Evolutionary conservation across 805 yeast genomes (phyloP).

Genomic region (Wickerhamiella cacticola): DNA sequence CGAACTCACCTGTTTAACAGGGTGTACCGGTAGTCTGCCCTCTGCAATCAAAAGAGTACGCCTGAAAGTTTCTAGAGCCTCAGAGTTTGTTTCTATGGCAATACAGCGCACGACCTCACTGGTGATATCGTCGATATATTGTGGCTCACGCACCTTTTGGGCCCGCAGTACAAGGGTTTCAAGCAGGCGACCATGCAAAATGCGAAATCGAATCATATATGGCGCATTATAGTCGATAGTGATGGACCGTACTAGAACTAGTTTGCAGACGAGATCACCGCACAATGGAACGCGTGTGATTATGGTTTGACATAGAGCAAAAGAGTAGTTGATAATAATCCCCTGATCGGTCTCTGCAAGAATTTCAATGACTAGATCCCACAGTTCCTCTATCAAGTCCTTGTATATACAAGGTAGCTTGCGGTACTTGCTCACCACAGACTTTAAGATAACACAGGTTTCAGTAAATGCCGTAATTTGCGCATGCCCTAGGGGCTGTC

Average conservation of each 20-base stretch:
- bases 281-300: conserved; percentile 14
- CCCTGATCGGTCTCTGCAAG: conserved; percentile 11
- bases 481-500: not conserved
- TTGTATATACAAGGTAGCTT: conserved; percentile 9
- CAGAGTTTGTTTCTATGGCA: conserved; percentile 5
- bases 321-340: conserved; percentile 14
- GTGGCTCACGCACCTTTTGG: not conserved
- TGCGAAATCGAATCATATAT: conserved; percentile 14
- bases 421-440: conserved; percentile 1
- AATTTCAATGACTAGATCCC: conserved; percentile 21
- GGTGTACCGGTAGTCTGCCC: not conserved
- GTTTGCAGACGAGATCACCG: conserved; percentile 16
- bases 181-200: conserved; percentile 17
- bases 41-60: not conserved
- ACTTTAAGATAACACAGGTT: conserved; percentile 1
- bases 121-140: conserved; percentile 10
- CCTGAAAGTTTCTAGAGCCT: not conserved
- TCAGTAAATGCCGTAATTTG: conserved; percentile 6
- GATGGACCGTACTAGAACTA: conserved; percentile 16
- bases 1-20: not conserved
- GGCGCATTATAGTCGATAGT: conserved; percentile 11
- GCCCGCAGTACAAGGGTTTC: conserved; percentile 14
- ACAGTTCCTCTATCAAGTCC: conserved; percentile 12
- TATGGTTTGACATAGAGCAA: conserved; percentile 15
- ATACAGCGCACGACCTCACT: conserved; percentile 14